Conservation (phyloP, 495 filamentous ascomycete species). For the Cenococcum geophilum region DNA sequence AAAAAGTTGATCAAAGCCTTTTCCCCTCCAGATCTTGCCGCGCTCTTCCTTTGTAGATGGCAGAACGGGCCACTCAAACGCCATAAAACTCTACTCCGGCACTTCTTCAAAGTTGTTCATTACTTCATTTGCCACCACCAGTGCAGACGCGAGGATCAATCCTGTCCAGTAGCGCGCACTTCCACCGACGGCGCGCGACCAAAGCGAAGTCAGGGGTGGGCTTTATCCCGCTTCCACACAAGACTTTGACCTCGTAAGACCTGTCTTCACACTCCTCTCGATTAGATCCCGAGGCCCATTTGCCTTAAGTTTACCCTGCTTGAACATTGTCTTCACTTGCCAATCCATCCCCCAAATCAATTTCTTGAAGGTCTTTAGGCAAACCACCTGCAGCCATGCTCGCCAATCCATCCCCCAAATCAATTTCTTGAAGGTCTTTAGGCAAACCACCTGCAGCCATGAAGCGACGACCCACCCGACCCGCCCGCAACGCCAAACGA, state of each 20-base stretch:
- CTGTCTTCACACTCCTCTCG: background rate
- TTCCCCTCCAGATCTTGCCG: too few species aligned
- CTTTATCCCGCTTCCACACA: conserved; percentile 5
- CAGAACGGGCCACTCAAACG: too few species aligned
- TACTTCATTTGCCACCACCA: conserved; percentile 3
- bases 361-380: background rate
- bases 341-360: background rate
- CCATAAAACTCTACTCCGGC: too few species aligned
- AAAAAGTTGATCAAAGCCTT: background rate
- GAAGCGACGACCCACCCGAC: background rate
- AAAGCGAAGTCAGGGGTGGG: conserved; percentile 2
- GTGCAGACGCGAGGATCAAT: conserved; percentile 5
- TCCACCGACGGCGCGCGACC: background rate
- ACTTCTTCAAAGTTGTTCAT: background rate
- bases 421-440: background rate
- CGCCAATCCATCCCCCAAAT: background rate
- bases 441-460: background rate
- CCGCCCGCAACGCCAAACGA: conserved; percentile 5
- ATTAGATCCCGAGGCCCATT: too few species aligned
- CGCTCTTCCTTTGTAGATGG: too few species aligned
- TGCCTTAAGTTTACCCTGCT: too few species aligned
- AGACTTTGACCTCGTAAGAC: too few species aligned
- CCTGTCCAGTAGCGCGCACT: conserved; percentile 2
- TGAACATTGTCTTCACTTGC: background rate
- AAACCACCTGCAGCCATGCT: too few species aligned